These are phyloP conservation scores for Tricholomella constricta DNA, from an alignment of 768 basidiomycete species.

Conservation along the genomic window DNA sequence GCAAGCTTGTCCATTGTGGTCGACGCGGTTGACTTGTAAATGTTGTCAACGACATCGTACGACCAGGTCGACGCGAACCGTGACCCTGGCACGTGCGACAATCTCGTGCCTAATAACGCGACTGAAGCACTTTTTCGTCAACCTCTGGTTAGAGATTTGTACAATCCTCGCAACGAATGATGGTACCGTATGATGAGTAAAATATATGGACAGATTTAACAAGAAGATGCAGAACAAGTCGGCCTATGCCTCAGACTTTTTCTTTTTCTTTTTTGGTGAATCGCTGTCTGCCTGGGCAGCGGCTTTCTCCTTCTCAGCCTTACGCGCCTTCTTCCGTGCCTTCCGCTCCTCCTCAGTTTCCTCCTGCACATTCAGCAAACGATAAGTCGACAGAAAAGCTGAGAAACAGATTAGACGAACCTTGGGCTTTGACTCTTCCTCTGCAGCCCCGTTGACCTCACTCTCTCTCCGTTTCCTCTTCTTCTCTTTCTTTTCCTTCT, in stretches of 20 bases:
- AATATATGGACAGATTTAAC: constrained; percentile 22
- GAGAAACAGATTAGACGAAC: constrained; percentile 31
- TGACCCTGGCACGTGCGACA: constrained; percentile 9
- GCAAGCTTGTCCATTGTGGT: constrained; percentile 29
- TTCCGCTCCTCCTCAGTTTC: constrained; percentile 88
- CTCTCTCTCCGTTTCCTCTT: constrained; percentile 63
- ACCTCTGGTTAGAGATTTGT: too few species aligned
- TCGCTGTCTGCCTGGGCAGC: constrained; percentile 43
- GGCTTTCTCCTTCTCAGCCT: constrained; percentile 72
- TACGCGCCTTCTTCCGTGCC: constrained; percentile 73
- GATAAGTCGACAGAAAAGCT: neutral
- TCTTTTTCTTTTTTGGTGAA: constrained; percentile 64
- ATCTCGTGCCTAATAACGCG: too few species aligned
- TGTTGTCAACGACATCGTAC: constrained; percentile 16
- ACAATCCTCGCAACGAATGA: neutral
- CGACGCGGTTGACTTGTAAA: constrained; percentile 5
- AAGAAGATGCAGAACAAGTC: constrained; percentile 16
- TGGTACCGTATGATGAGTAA: constrained; percentile 9
- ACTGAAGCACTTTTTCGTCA: too few species aligned
- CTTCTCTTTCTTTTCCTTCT: constrained; percentile 41
- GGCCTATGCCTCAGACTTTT: constrained; percentile 44
- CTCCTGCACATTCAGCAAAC: constrained; percentile 32
- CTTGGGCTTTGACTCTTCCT: constrained; percentile 39
- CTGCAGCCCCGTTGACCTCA: constrained; percentile 47
- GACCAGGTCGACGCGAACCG: constrained; percentile 3